phyloP scores from a whole-genome alignment of 495 filamentous ascomycete genomes.

The Aspergillus incahuasiensis region DNA sequence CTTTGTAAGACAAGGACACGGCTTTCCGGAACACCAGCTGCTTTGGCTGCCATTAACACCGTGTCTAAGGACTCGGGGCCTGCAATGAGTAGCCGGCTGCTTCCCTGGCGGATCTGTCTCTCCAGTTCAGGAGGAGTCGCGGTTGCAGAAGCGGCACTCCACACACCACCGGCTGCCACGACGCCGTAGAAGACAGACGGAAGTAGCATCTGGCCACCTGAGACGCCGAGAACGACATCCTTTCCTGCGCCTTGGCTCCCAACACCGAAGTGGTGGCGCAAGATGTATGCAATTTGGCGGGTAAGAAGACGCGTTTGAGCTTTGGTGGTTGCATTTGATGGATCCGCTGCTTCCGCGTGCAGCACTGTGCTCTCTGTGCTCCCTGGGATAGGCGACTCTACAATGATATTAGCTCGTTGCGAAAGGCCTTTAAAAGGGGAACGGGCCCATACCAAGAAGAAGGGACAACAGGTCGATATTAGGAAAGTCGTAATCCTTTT shows the following conservation, averaged over 20 bases:
- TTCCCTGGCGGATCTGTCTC: slow-evolving; percentile 31
- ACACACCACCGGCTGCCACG: slow-evolving; percentile 48
- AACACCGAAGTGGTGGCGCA: slow-evolving; percentile 44
- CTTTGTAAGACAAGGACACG: slow-evolving; percentile 23
- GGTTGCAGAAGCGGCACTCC: slow-evolving; percentile 32
- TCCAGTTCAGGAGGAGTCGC: slow-evolving; percentile 38
- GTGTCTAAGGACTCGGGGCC: slow-evolving; percentile 9
- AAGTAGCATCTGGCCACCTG: slow-evolving; percentile 45
- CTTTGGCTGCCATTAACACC: slow-evolving; percentile 48
- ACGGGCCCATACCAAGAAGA: slow-evolving; percentile 7
- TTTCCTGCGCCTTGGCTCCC: slow-evolving; percentile 42
- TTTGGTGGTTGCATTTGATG: slow-evolving; percentile 44
- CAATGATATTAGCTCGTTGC: background rate
- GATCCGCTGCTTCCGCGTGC: slow-evolving; percentile 45
- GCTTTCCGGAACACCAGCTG: slow-evolving; percentile 52
- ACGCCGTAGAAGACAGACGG: slow-evolving; percentile 44
- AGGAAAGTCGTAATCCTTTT: slow-evolving; percentile 16
- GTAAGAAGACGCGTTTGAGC: slow-evolving; percentile 36
- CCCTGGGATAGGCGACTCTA: slow-evolving; percentile 24
- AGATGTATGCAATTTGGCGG: slow-evolving; percentile 40
- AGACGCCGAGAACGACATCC: slow-evolving; percentile 48
- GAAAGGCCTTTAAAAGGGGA: background rate
- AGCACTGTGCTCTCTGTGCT: slow-evolving; percentile 34
- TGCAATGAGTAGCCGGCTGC: slow-evolving; percentile 11
- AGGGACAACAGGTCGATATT: slow-evolving; percentile 14